A percentile compares a stretch with the other conserved stretches of the same genome.
Conservation (phyloP, 208 protist genomes). For the Leishmania major region DNA sequence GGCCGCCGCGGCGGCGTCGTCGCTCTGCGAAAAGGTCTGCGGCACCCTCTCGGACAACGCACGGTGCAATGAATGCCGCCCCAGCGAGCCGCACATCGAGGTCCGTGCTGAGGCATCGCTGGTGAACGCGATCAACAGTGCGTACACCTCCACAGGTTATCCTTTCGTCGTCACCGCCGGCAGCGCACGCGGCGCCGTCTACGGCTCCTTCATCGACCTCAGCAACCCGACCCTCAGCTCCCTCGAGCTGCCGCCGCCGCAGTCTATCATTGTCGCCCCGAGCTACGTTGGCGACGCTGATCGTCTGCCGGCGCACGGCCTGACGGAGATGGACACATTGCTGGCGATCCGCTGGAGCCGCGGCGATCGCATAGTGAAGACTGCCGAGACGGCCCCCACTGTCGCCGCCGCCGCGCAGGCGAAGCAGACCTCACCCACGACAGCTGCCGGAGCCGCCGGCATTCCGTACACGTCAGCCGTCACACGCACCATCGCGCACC, state of each 20-base stretch:
- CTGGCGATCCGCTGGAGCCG: constrained; percentile 54
- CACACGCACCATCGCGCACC: constrained; percentile 33
- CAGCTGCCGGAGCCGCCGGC: not conserved
- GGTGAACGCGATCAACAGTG: constrained; percentile 73
- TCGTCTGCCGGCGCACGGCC: not conserved
- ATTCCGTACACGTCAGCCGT: constrained; percentile 24
- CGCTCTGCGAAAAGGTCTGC: constrained; percentile 6
- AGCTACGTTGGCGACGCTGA: constrained; percentile 11
- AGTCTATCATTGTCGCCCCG: constrained; percentile 52
- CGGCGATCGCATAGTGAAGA: constrained; percentile 34
- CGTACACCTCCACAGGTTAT: constrained; percentile 80
- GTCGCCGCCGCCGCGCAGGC: not conserved
- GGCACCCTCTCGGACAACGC: constrained; percentile 22
- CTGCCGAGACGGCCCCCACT: constrained; percentile 8
- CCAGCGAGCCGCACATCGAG: constrained; percentile 47
- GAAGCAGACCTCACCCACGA: constrained; percentile 4
- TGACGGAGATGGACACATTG: constrained; percentile 49
- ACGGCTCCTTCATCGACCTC: constrained; percentile 77
- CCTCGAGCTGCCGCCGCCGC: constrained; percentile 66
- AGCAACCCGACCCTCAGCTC: constrained; percentile 54
- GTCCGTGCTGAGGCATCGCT: constrained; percentile 45
- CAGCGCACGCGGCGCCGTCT: constrained; percentile 45
- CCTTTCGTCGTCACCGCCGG: constrained; percentile 49
- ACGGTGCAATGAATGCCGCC: constrained; percentile 26
- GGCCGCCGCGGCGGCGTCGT: not conserved